Conservation (phyloP, 257 asterid species). For the Penstemon newberryi region DNA sequence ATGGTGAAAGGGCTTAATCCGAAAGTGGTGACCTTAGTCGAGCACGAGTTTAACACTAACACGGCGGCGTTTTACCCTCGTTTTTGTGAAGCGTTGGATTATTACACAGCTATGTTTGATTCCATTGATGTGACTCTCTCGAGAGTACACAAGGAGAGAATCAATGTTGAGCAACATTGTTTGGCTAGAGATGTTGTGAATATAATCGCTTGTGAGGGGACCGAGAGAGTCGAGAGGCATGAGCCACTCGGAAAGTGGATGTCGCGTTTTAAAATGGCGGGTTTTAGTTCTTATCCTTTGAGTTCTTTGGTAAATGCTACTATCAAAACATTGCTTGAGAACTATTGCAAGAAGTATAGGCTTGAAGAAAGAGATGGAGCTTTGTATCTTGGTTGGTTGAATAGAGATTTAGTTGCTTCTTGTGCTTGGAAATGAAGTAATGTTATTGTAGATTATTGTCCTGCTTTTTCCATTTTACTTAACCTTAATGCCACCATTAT, state of each 20-base stretch:
- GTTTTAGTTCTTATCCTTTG: slow-evolving; percentile 70
- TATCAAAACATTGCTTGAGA: slow-evolving; percentile 56
- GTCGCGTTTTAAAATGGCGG: slow-evolving; percentile 77
- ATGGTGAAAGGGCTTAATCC: slow-evolving; percentile 66
- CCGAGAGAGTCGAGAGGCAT: slow-evolving; percentile 77
- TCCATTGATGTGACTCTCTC: slow-evolving; percentile 74
- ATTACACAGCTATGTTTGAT: slow-evolving; percentile 77
- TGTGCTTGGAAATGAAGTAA: slow-evolving; percentile 79
- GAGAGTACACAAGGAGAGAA: slow-evolving; percentile 65
- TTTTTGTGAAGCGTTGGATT: slow-evolving; percentile 72
- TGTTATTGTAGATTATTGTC: too few relatives aligned
- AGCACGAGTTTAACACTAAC: slow-evolving; percentile 81
- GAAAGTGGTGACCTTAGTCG: slow-evolving; percentile 84
- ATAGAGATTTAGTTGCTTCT: slow-evolving; percentile 82
- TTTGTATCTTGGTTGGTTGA: slow-evolving; percentile 89
- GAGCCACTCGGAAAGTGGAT: slow-evolving; percentile 82
- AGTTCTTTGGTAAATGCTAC: slow-evolving; percentile 71
- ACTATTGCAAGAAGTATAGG: slow-evolving; percentile 57
- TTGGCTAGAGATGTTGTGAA: slow-evolving; percentile 78
- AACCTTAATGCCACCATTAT: too few relatives aligned
- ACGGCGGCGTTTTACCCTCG: slow-evolving; percentile 82
- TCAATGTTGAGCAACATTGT: slow-evolving; percentile 82
- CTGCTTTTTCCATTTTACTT: too few relatives aligned
- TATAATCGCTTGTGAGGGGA: slow-evolving; percentile 80
- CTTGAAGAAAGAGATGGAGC: slow-evolving; percentile 86